Percentiles rank a stretch among this genome's conserved stretches.
Evolutionary conservation across 345 rosid species (phyloP).

Genomic region (Nasturtium officinale): DNA sequence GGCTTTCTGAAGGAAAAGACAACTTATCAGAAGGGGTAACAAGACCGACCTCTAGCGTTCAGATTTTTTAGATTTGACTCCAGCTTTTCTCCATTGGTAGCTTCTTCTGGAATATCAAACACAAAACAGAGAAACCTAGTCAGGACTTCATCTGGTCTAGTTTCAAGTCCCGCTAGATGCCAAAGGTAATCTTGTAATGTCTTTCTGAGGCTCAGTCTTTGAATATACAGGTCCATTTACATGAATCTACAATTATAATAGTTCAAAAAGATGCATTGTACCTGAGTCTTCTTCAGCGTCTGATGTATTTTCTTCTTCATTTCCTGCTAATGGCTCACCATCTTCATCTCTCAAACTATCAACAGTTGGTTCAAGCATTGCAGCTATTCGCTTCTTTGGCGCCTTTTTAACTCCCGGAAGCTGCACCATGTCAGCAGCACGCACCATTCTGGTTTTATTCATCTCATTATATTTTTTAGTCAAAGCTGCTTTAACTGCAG

Average conservation of each 20-base stretch:
- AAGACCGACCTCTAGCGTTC: constrained; percentile 66
- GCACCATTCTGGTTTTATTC: constrained; percentile 72
- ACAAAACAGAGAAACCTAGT: constrained; percentile 1
- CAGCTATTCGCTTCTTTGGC: constrained; percentile 77
- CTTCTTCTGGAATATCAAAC: constrained; percentile 46
- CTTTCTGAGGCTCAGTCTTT: not conserved
- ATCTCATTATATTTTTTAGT: constrained; percentile 82
- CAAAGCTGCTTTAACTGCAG: constrained; percentile 86
- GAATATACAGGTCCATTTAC: constrained; percentile 13
- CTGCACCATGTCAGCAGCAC: constrained; percentile 82
- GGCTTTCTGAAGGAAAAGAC: constrained; percentile 7
- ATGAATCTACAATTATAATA: constrained; percentile 5
- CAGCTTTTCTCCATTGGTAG: constrained; percentile 60
- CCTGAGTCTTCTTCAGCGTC: constrained; percentile 74
- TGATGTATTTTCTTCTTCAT: constrained; percentile 66
- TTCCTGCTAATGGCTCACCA: constrained; percentile 55
- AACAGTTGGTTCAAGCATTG: constrained; percentile 71
- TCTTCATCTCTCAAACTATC: constrained; percentile 66
- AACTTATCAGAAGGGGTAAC: constrained; percentile 1
- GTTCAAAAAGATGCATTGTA: constrained; percentile 38
- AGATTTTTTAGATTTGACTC: constrained; percentile 68
- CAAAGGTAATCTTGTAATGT: not conserved
- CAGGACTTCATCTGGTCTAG: constrained; percentile 14
- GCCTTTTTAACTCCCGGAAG: constrained; percentile 87
- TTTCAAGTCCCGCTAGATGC: constrained; percentile 3